Conservation (phyloP, 495 filamentous ascomycete genomes). For the Neurospora tetrasperma region DNA sequence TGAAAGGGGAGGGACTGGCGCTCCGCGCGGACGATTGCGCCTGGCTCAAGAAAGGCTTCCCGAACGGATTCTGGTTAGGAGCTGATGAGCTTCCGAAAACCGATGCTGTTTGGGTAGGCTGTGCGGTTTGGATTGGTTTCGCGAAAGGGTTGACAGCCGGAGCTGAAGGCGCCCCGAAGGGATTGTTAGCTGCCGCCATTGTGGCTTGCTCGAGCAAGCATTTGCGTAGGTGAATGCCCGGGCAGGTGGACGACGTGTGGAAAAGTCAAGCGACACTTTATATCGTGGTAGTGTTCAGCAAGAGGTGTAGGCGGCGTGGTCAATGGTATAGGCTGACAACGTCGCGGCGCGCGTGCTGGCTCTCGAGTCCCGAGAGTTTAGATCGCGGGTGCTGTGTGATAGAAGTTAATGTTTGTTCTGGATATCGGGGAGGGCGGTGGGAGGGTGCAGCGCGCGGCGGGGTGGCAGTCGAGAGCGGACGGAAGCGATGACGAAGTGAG, state of each 20-base stretch:
- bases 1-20: neutral
- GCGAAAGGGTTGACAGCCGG: slow-evolving; percentile 10
- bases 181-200: slow-evolving; percentile 18
- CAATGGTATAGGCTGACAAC: neutral
- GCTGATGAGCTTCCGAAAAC: slow-evolving; percentile 5
- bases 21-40: neutral
- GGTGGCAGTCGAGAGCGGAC: neutral
- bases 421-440: neutral
- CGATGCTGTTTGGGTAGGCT: neutral
- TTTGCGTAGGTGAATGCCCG: slow-evolving; percentile 4
- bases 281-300: neutral
- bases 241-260: neutral
- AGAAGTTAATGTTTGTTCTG: neutral
- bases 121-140: slow-evolving; percentile 1
- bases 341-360: neutral
- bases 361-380: neutral
- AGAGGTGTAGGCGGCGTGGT: neutral
- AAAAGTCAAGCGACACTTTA: neutral
- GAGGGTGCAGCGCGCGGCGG: neutral
- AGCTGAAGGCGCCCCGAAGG: slow-evolving; percentile 16
- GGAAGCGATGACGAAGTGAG: neutral
- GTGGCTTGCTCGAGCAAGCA: slow-evolving; percentile 14
- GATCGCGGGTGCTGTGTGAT: neutral
- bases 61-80: slow-evolving; percentile 2
- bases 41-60: neutral